phyloP scores from a whole-genome alignment of 306 rosid species.

The Cucurbita moschata region DNA sequence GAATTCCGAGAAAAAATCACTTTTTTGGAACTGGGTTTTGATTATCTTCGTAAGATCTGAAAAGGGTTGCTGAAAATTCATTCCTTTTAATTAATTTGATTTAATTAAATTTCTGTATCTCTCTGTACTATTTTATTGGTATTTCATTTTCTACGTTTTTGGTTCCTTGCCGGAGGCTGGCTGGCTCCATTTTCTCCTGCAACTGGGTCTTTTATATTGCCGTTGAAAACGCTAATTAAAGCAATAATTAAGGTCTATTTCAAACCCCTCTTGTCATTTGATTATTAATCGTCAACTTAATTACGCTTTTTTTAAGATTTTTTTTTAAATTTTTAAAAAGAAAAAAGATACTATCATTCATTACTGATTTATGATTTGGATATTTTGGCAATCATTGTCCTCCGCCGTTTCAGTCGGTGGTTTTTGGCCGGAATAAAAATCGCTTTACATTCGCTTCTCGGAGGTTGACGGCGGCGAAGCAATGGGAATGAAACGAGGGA shows the following conservation, averaged over 20 bases:
- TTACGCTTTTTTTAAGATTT: background rate
- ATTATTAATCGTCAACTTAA: background rate
- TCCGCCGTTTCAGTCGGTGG: constrained; percentile 4
- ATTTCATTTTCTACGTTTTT: background rate
- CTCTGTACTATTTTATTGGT: background rate
- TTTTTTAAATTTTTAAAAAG: too few relatives aligned
- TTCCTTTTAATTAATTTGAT: background rate
- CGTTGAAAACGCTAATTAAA: constrained; percentile 29
- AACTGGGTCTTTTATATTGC: constrained; percentile 49
- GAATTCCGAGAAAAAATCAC: background rate
- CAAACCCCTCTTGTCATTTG: background rate
- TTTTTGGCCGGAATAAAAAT: background rate
- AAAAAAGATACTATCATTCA: background rate
- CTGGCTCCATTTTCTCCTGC: constrained; percentile 54
- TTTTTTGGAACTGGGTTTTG: background rate
- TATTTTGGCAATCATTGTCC: background rate
- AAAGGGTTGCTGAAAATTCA: background rate
- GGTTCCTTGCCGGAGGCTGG: constrained; percentile 8
- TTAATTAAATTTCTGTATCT: background rate
- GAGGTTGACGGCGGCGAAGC: constrained; percentile 6
- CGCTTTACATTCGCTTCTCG: background rate
- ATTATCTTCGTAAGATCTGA: background rate
- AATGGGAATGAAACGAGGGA: constrained; percentile 45
- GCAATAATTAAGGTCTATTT: background rate
- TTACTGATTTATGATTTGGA: background rate